These are phyloP conservation scores for Elaeis oleifera DNA, from an alignment of 202 grass and related monocot genomes.

Conservation along the genomic window DNA sequence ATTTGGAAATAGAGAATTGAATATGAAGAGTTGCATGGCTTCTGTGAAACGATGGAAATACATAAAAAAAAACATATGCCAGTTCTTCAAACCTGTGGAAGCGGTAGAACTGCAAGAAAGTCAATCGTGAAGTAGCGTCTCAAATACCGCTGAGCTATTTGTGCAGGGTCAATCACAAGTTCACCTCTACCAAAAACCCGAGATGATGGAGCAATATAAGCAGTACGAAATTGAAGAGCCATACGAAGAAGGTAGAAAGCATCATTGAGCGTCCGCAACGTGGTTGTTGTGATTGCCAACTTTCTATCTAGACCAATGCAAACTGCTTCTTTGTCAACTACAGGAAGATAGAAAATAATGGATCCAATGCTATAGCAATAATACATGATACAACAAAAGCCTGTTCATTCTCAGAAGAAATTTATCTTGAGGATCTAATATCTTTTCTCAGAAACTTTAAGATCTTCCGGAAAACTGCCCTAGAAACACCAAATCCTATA, in stretches of 20 bases:
- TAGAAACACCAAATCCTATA: conserved; percentile 53
- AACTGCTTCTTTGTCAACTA: conserved; percentile 26
- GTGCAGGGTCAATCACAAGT: conserved; percentile 72
- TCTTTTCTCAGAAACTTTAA: conserved; percentile 66
- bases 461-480: conserved; percentile 88
- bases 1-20: too few relatives aligned
- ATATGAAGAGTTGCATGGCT: too few relatives aligned
- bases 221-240: conserved; percentile 86
- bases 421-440: conserved; percentile 92
- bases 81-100: conserved; percentile 59
- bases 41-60: too few relatives aligned
- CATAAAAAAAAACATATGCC: too few relatives aligned
- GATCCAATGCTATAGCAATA: conserved; percentile 74
- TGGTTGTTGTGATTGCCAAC: conserved; percentile 37
- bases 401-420: conserved; percentile 61
- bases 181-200: conserved; percentile 90
- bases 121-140: conserved; percentile 66
- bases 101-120: conserved; percentile 54
- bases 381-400: conserved; percentile 71
- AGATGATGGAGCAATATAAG: conserved; percentile 80
- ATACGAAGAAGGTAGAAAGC: conserved; percentile 72
- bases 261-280: conserved; percentile 62
- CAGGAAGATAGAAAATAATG: conserved; percentile 71
- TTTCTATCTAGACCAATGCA: conserved; percentile 70
- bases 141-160: conserved; percentile 69